Evolutionary conservation across 2,329 filamentous ascomycete genomes (phyloP).

Genomic region (Alternaria metachromatica): DNA sequence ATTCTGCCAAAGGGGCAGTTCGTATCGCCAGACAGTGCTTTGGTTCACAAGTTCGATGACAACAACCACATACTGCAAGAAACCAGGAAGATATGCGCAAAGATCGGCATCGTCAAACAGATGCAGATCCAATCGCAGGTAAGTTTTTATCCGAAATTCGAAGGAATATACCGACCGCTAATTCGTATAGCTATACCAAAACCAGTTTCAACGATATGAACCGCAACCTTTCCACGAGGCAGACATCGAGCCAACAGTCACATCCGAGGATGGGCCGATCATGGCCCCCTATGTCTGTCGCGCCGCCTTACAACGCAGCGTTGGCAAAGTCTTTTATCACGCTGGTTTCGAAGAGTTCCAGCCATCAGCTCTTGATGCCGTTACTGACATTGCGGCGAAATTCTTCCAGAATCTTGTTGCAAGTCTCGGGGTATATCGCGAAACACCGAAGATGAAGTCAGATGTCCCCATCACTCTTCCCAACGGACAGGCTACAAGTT

Average conservation of each 20-base stretch:
- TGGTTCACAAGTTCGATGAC: conserved; percentile 81
- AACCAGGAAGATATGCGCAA: conserved; percentile 92
- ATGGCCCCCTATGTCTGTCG: conserved; percentile 85
- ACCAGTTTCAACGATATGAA: conserved; percentile 97
- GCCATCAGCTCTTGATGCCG: conserved; percentile 86
- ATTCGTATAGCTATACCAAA: conserved; percentile 79
- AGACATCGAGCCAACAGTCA: conserved; percentile 87
- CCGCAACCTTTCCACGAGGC: conserved; percentile 85
- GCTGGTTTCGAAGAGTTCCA: conserved; percentile 97
- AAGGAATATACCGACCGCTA: conserved; percentile 14
- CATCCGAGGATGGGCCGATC: conserved; percentile 85
- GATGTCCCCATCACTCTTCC: conserved; percentile 41
- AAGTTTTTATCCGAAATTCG: conserved; percentile 41
- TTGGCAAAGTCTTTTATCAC: conserved; percentile 94
- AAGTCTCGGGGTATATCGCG: conserved; percentile 81
- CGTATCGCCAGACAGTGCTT: conserved; percentile 72
- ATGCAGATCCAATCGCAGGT: conserved; percentile 99
- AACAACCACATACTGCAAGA: conserved; percentile 97
- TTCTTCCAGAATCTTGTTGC: conserved; percentile 86
- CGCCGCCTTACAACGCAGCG: conserved; percentile 84
- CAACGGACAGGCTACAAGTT: conserved; percentile 49
- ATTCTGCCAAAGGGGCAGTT: conserved; percentile 79
- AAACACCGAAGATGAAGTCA: conserved; percentile 76
- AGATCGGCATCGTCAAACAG: conserved; percentile 97
- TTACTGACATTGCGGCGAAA: conserved; percentile 87